Percentiles rank a stretch among this genome's conserved stretches.
These are phyloP conservation scores for Dactylellina haptotyla DNA, from an alignment of 2,329 filamentous ascomycete genomes.

Conservation along the genomic window DNA sequence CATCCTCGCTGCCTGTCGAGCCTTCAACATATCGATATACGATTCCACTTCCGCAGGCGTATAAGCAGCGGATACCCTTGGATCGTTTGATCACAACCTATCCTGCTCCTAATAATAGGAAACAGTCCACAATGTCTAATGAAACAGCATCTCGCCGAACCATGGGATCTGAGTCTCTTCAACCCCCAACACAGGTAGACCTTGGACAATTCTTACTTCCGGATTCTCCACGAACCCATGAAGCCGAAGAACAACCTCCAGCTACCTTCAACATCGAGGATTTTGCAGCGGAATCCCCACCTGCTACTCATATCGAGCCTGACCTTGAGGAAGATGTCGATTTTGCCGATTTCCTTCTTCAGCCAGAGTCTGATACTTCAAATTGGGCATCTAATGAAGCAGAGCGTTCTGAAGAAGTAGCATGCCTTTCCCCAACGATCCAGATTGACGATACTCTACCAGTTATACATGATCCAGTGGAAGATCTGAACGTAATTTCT, in stretches of 20 bases:
- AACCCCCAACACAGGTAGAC: background rate
- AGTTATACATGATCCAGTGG: too few relatives aligned
- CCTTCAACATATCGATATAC: background rate
- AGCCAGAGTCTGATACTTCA: too few relatives aligned
- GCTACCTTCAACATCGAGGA: background rate
- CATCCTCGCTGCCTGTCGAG: background rate
- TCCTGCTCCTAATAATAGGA: background rate
- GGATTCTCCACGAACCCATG: background rate
- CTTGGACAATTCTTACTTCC: slow-evolving; percentile 20
- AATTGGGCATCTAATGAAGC: background rate
- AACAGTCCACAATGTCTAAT: too few relatives aligned
- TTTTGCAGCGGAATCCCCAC: slow-evolving; percentile 23
- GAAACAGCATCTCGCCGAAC: background rate
- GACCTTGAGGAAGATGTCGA: background rate
- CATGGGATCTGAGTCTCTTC: background rate
- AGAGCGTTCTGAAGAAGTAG: background rate
- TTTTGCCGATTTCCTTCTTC: slow-evolving; percentile 19
- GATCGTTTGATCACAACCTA: slow-evolving; percentile 22
- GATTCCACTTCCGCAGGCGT: slow-evolving; percentile 5
- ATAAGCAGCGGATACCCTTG: slow-evolving; percentile 8
- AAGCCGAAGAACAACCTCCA: background rate
- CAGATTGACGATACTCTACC: too few relatives aligned
- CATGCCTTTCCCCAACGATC: background rate
- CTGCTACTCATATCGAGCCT: background rate
- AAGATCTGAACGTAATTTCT: too few relatives aligned